Evolutionary conservation across 1,284 basidiomycete species (phyloP).

Genomic region (Agaricales sp.): DNA sequence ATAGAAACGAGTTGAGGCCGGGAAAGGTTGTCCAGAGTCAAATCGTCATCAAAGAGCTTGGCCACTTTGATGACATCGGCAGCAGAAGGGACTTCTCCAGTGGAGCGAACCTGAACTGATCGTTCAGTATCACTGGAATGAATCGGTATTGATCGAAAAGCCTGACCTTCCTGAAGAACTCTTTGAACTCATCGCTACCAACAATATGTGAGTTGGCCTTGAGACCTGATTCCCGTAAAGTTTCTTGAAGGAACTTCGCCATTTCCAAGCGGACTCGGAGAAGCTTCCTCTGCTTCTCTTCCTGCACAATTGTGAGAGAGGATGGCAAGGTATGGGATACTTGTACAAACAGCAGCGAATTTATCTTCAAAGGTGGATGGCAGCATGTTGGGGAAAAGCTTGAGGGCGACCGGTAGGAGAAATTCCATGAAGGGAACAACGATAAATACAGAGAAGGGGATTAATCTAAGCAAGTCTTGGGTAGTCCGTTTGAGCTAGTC

Average conservation of each 20-base stretch:
- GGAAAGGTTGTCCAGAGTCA: conserved; percentile 96
- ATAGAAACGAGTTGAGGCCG: conserved; percentile 96
- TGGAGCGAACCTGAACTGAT: conserved; percentile 68
- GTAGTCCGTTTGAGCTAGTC: conserved; percentile 85
- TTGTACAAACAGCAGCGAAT: conserved; percentile 68
- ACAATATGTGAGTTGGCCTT: conserved; percentile 89
- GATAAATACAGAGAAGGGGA: conserved; percentile 93
- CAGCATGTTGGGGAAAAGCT: conserved; percentile 98
- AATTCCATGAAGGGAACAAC: conserved; percentile 98
- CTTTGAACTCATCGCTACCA: conserved; percentile 93
- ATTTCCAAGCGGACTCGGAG: conserved; percentile 94
- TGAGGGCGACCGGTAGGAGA: conserved; percentile 92
- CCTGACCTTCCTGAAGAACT: conserved; percentile 92
- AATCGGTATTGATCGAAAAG: not conserved
- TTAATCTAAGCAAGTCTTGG: conserved; percentile 82
- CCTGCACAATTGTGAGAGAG: conserved; percentile 34
- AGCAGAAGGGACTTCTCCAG: conserved; percentile 86
- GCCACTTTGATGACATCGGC: conserved; percentile 91
- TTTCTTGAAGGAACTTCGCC: conserved; percentile 99
- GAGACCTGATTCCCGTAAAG: conserved; percentile 87
- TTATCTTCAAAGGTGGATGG: conserved; percentile 99
- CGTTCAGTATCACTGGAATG: conserved; percentile 1
- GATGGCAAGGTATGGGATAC: not conserved
- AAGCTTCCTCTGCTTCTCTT: conserved; percentile 95
- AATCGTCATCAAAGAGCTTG: conserved; percentile 94